These are phyloP conservation scores for Sutorius australiensis DNA, from an alignment of 768 basidiomycete genomes.

Conservation along the genomic window DNA sequence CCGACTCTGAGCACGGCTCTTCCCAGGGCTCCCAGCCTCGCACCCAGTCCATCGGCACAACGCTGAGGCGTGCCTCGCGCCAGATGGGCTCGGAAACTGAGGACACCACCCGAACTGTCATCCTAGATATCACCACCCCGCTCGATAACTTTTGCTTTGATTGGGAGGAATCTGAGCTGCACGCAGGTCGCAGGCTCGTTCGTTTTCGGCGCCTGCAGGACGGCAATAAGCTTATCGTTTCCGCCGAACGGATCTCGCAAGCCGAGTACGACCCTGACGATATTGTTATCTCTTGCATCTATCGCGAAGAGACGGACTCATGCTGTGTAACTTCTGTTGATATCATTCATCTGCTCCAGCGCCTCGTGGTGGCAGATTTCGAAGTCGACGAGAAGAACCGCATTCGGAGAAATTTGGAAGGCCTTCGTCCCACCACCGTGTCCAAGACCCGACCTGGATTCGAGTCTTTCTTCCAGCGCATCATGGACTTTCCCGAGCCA, in stretches of 20 bases:
- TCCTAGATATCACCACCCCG: conserved; percentile 59
- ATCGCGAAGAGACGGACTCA: conserved; percentile 67
- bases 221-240: conserved; percentile 70
- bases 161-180: conserved; percentile 65
- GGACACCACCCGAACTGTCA: conserved; percentile 49
- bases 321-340: conserved; percentile 95
- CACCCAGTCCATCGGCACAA: conserved; percentile 3
- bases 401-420: conserved; percentile 91
- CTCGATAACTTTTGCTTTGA: conserved; percentile 51
- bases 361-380: conserved; percentile 67
- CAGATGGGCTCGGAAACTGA: conserved; percentile 31
- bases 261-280: conserved; percentile 69
- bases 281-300: conserved; percentile 93
- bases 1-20: conserved; percentile 36
- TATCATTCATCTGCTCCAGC: conserved; percentile 88
- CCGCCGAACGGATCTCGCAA: conserved; percentile 71
- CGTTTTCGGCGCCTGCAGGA: conserved; percentile 79
- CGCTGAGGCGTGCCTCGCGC: conserved; percentile 24
- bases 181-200: conserved; percentile 75
- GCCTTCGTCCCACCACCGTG: conserved; percentile 85
- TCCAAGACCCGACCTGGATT: conserved; percentile 79
- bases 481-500: conserved; percentile 94
- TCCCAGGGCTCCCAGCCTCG: conserved; percentile 21
- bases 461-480: conserved; percentile 87
- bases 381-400: conserved; percentile 96